Base-by-base conservation (phyloP, 1,284 basidiomycete genomes). In the Omphalotus olearius region DNA sequence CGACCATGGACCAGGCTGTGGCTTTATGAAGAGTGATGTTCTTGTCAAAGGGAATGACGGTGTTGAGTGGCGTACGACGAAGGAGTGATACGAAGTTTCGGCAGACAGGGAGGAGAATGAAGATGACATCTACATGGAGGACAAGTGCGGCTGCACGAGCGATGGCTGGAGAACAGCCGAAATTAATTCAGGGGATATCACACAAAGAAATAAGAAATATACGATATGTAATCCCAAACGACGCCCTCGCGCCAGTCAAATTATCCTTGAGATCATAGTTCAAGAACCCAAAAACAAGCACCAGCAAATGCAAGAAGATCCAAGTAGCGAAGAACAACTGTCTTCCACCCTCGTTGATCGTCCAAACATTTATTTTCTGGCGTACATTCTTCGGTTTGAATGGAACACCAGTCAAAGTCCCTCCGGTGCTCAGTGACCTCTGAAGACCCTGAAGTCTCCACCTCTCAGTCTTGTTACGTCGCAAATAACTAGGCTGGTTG, bases 91-190 rank as follows among this genome's bases (percentile, higher is more conserved):
- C 82, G 69, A 95, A 91, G 70, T 91, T 93, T 54, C 93, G 82
- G 76, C 93, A 95, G 64, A 95, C 82, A 28, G 93, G 93, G 25
- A 96, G 78, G 47, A 95, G 82, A 68, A 96, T 93, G 74, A 94
- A 89, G 54, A 91, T 83, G 50, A 91, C 83, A 69, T 95, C 88
- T 60, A 94, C 78, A 61, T 95, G 91, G 14, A 95, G 78, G 42
- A 92, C 82, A 41, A 94, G 82, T 4, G 93, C 93, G 40, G 92
- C 87, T 3, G 85, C 71, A 67, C 91, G 83, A 42, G 93, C 91
- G 55, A 90, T 85, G 38, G 83, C 90, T 92, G 51, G 5, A 47
- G 51, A 45, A 10, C 2, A 10, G 40, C 20, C 4, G 17, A 20
- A 18, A 42, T 28, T 28, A n/a, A n/a, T n/a, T n/a, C n/a, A n/a